Evolutionary conservation across 1,284 basidiomycete genomes (phyloP).

Genomic region (Omphalotus olearius): DNA sequence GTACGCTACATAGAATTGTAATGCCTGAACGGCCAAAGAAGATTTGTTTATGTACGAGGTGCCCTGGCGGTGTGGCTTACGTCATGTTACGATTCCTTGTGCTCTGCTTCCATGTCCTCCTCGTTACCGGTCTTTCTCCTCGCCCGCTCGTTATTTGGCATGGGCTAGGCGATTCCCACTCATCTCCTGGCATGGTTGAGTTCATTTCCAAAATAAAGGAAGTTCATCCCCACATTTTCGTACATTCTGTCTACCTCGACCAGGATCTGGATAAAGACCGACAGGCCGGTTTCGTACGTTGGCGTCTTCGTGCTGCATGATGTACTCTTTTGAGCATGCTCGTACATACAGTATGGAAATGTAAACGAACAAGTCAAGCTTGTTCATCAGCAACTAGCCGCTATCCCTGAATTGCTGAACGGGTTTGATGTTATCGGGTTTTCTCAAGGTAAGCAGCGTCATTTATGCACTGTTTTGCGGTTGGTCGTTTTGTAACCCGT

Average conservation of each 20-base stretch:
- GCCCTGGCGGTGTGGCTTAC: background rate
- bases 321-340: slow-evolving; percentile 1
- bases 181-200: slow-evolving; percentile 62
- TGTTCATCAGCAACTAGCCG: slow-evolving; percentile 66
- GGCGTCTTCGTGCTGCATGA: background rate
- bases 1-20: background rate
- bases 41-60: background rate
- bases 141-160: slow-evolving; percentile 94
- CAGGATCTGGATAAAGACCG: slow-evolving; percentile 67
- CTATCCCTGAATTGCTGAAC: slow-evolving; percentile 61
- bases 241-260: slow-evolving; percentile 79
- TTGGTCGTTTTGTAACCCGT: background rate
- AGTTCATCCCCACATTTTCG: slow-evolving; percentile 80
- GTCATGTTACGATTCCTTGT: background rate
- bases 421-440: slow-evolving; percentile 94
- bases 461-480: background rate
- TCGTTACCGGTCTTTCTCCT: slow-evolving; percentile 10
- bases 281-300: slow-evolving; percentile 75
- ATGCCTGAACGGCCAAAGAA: background rate
- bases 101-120: background rate
- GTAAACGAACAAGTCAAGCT: slow-evolving; percentile 68
- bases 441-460: slow-evolving; percentile 64
- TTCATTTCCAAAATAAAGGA: slow-evolving; percentile 66
- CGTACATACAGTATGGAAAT: slow-evolving; percentile 66
- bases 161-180: slow-evolving; percentile 67